Evolutionary conservation across 1,284 basidiomycete genomes (phyloP).

Genomic region (Sparassis latifolia): DNA sequence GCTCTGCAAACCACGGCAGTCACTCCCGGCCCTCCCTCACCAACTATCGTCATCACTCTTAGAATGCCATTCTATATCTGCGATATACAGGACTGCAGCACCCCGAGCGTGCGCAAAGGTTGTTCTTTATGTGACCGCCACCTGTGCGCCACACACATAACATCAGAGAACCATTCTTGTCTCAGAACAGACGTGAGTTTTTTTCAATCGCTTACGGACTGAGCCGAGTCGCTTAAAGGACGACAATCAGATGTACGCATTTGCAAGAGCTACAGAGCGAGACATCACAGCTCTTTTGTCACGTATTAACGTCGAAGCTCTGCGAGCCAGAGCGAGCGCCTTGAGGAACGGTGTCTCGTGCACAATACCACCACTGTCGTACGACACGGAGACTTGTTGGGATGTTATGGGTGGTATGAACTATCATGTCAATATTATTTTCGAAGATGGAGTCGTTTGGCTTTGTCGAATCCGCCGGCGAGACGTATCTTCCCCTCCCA

Average conservation of each 20-base stretch:
- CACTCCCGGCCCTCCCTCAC: too few species aligned
- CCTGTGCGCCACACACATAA: slow-evolving; percentile 6
- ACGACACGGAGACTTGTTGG: background rate
- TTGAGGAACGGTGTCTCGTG: background rate
- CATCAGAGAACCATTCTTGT: background rate
- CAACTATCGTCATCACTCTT: too few species aligned
- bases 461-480: slow-evolving; percentile 9
- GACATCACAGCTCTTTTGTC: slow-evolving; percentile 3
- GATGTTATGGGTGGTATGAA: slow-evolving; percentile 8
- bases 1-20: too few species aligned
- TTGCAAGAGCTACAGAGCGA: background rate
- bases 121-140: slow-evolving; percentile 6
- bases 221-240: background rate
- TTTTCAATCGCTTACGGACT: background rate
- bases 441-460: slow-evolving; percentile 9
- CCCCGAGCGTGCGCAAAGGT: slow-evolving; percentile 1
- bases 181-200: background rate
- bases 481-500: slow-evolving; percentile 3
- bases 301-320: background rate
- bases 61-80: slow-evolving; percentile 1
- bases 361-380: background rate
- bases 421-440: slow-evolving; percentile 9
- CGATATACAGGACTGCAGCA: background rate
- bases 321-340: background rate
- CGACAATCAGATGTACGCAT: background rate